phyloP scores from a whole-genome alignment of 139 green algal genomes.

The Protoeuglena noctilucae region DNA sequence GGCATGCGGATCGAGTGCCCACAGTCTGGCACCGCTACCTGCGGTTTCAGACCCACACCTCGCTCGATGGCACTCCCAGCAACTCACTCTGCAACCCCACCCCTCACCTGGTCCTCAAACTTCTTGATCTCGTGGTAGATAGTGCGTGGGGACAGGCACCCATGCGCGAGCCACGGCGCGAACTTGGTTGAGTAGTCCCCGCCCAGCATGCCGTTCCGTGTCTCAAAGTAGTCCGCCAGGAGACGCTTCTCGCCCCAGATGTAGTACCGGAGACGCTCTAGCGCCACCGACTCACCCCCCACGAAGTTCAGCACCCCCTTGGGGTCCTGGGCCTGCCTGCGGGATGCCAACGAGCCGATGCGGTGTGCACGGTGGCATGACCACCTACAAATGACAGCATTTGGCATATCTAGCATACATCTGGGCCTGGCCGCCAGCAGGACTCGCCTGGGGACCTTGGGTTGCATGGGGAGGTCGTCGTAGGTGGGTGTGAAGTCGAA shows the following conservation, averaged over 20 bases:
- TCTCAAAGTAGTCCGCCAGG: slow-evolving; percentile 48
- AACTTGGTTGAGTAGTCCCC: slow-evolving; percentile 89
- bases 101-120: slow-evolving; percentile 75
- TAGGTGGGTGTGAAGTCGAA: slow-evolving; percentile 13
- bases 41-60: no score
- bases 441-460: no score
- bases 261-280: slow-evolving; percentile 84
- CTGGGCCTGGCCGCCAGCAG: not conserved
- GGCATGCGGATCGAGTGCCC: no score
- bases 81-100: no score
- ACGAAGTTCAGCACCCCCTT: slow-evolving; percentile 55
- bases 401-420: no score
- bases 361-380: no score
- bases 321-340: slow-evolving; percentile 17
- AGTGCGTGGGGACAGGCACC: slow-evolving; percentile 71
- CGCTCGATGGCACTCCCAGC: no score
- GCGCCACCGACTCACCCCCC: slow-evolving; percentile 72
- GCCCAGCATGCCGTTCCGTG: slow-evolving; percentile 85
- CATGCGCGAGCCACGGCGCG: slow-evolving; percentile 70
- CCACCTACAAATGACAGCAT: no score
- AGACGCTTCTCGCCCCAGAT: slow-evolving; percentile 72
- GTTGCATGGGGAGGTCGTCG: slow-evolving; percentile 17
- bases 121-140: slow-evolving; percentile 54
- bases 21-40: no score
- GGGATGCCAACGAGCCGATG: no score